Conservation (phyloP, 1,284 basidiomycete species). For the Sparassis latifolia region DNA sequence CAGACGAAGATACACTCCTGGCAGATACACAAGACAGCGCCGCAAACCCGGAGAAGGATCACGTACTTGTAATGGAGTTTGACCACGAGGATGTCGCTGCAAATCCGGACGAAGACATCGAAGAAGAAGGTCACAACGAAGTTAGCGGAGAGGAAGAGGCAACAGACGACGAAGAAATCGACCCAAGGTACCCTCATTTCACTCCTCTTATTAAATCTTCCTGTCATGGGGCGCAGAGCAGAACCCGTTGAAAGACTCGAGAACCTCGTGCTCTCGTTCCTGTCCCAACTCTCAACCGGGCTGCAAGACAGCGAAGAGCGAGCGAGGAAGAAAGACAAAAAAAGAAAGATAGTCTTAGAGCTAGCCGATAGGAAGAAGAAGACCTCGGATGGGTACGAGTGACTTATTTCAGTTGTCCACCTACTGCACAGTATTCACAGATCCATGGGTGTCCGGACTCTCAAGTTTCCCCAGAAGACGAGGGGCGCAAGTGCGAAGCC, state of each 20-base stretch:
- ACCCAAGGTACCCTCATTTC: not conserved
- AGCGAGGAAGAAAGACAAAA: slow-evolving; percentile 1
- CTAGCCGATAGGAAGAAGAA: slow-evolving; percentile 25
- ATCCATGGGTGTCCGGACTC: slow-evolving; percentile 11
- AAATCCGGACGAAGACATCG: not conserved
- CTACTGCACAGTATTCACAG: slow-evolving; percentile 9
- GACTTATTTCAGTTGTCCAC: not conserved
- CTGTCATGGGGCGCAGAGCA: slow-evolving; percentile 6
- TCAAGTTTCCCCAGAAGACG: slow-evolving; percentile 32
- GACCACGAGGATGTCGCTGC: no score
- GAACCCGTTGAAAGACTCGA: slow-evolving; percentile 36
- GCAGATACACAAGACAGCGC: not conserved
- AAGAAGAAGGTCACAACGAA: not conserved
- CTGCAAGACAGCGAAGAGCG: slow-evolving; percentile 10
- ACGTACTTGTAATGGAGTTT: no score
- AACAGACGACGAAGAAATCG: not conserved
- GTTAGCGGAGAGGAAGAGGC: slow-evolving; percentile 5
- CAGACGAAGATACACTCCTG: not conserved
- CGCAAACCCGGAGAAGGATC: not conserved
- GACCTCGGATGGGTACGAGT: slow-evolving; percentile 17
- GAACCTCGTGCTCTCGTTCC: slow-evolving; percentile 43
- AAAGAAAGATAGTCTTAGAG: slow-evolving; percentile 20
- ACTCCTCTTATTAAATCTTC: not conserved
- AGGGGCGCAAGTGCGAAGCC: slow-evolving; percentile 41
- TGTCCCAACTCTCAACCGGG: slow-evolving; percentile 40